Conservation (phyloP, 2,329 filamentous ascomycete genomes). For the Neonectria coccinea region DNA sequence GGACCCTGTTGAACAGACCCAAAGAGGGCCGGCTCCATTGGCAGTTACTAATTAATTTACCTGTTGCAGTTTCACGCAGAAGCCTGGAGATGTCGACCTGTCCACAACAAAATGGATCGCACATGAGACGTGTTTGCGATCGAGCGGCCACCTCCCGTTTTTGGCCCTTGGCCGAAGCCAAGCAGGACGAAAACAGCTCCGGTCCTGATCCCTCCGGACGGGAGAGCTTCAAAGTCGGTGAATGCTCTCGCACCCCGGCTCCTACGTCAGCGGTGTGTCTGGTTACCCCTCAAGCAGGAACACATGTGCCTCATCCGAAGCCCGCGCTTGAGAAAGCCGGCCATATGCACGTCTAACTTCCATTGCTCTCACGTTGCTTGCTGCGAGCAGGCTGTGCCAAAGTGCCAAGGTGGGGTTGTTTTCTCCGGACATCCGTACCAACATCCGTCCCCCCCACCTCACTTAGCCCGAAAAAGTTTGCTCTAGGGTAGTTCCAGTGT, state of each 20-base stretch:
- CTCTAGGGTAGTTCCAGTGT: slow-evolving; percentile 2
- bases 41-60: slow-evolving; percentile 11
- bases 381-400: slow-evolving; percentile 18
- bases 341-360: slow-evolving; percentile 13
- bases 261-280: slow-evolving; percentile 25
- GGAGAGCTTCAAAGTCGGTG: neutral
- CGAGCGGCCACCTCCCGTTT: slow-evolving; percentile 10
- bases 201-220: neutral
- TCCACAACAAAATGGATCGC: slow-evolving; percentile 21
- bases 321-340: slow-evolving; percentile 1
- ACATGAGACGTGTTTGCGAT: slow-evolving; percentile 20
- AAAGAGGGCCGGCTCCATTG: slow-evolving; percentile 31
- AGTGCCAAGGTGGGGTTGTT: slow-evolving; percentile 14
- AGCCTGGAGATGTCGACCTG: slow-evolving; percentile 22
- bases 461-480: neutral
- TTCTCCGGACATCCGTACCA: slow-evolving; percentile 9
- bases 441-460: slow-evolving; percentile 1
- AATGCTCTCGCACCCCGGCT: slow-evolving; percentile 1
- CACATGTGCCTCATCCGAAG: slow-evolving; percentile 12
- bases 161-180: neutral
- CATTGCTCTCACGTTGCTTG: slow-evolving; percentile 7
- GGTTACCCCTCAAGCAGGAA: neutral
- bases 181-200: neutral
- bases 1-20: slow-evolving; percentile 18
- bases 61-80: slow-evolving; percentile 3